phyloP scores from a whole-genome alignment of 345 rosid species.

The Salix suchowensis region DNA sequence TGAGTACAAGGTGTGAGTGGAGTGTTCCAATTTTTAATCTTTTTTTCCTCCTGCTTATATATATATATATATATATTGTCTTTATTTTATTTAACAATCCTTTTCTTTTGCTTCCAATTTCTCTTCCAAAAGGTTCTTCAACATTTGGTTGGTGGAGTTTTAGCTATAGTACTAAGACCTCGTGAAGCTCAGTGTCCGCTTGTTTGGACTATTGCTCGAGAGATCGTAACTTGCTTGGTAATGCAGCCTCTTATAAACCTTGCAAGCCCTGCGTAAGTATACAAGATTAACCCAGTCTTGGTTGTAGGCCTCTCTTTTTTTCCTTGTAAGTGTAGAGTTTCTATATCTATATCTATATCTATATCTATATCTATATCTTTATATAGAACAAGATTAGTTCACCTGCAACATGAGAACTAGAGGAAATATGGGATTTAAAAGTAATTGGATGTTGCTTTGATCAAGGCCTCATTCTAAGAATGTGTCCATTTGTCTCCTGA shows the following conservation, averaged over 20 bases:
- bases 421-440: not conserved
- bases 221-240: conserved; percentile 91
- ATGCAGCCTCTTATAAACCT: conserved; percentile 82
- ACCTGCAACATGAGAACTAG: not conserved
- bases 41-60: not conserved
- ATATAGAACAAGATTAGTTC: not conserved
- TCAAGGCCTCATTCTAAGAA: not conserved
- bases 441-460: not conserved
- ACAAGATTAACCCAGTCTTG: not conserved
- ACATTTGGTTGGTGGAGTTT: conserved; percentile 72
- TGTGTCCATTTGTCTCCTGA: not conserved
- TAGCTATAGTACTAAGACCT: conserved; percentile 73
- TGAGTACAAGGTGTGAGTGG: conserved; percentile 96
- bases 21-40: conserved; percentile 18
- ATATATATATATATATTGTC: not conserved
- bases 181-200: conserved; percentile 93
- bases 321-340: not conserved
- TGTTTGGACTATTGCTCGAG: conserved; percentile 87
- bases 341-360: not conserved
- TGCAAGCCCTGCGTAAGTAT: conserved; percentile 78
- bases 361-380: no score
- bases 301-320: not conserved
- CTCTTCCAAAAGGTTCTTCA: conserved; percentile 60
- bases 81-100: conserved; percentile 6
- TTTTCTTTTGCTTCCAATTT: conserved; percentile 3